Evolutionary conservation across 208 protist species (phyloP).

Genomic region (Wallacemonas sp.): DNA sequence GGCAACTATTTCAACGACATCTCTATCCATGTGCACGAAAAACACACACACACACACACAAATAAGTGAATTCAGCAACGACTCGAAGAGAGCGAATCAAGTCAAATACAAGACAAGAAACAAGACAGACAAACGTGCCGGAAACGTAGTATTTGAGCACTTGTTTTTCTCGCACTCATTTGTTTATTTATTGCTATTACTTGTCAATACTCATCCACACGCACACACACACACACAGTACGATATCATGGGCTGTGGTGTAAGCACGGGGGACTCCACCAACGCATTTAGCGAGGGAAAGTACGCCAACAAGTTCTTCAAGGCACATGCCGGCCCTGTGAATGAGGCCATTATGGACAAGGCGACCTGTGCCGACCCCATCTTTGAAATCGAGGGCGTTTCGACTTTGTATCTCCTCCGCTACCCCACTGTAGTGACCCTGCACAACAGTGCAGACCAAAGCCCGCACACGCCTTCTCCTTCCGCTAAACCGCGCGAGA

Average conservation of each 20-base stretch:
- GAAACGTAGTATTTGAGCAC: too few relatives aligned
- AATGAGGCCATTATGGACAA: not conserved
- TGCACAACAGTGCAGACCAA: not conserved
- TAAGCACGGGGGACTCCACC: not conserved
- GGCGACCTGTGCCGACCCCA: not conserved
- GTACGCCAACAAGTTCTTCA: constrained; percentile 11
- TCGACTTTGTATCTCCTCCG: not conserved
- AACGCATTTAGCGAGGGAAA: not conserved
- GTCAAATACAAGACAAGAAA: too few relatives aligned
- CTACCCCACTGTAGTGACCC: not conserved
- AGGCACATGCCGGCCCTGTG: not conserved
- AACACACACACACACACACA: too few relatives aligned
- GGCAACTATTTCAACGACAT: too few relatives aligned
- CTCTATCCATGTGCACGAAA: too few relatives aligned
- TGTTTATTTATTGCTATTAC: not conserved
- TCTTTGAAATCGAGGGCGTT: constrained; percentile 9
- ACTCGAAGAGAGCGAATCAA: too few relatives aligned
- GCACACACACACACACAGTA: not conserved
- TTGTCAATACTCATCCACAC: not conserved
- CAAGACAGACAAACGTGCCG: too few relatives aligned
- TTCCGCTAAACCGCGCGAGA: not conserved
- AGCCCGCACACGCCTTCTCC: not conserved
- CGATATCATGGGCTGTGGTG: constrained; percentile 5
- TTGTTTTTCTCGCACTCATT: not conserved
- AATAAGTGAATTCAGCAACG: too few relatives aligned